Percentiles rank a stretch among this genome's conserved stretches.
phyloP scores from a whole-genome alignment of 2,329 filamentous ascomycete genomes.

The Colletotrichum australisinense region DNA sequence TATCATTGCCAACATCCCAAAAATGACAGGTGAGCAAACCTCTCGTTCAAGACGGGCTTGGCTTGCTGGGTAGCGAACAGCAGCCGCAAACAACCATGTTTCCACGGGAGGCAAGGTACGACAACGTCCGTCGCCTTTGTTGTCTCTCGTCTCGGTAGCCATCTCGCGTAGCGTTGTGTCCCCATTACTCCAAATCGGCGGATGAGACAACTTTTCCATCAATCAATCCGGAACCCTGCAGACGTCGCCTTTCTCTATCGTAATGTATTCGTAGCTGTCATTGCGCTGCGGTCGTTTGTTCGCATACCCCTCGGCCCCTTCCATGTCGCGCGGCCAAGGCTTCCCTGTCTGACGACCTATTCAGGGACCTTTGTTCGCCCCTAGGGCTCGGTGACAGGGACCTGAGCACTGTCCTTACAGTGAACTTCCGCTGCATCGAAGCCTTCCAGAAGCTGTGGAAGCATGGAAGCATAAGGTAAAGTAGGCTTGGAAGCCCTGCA shows the following conservation, averaged over 20 bases:
- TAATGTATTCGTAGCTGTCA: background rate
- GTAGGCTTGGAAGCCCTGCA: slow-evolving; percentile 5
- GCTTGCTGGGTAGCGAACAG: background rate
- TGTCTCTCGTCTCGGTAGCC: slow-evolving; percentile 17
- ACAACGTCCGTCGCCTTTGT: slow-evolving; percentile 1
- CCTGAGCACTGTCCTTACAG: slow-evolving; percentile 20
- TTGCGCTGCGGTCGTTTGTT: slow-evolving; percentile 7
- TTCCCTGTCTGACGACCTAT: slow-evolving; percentile 4
- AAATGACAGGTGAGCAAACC: background rate
- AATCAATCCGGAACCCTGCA: slow-evolving; percentile 26
- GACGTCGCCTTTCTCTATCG: background rate
- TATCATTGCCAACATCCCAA: background rate
- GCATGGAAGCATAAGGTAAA: background rate
- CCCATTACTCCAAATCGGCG: slow-evolving; percentile 21
- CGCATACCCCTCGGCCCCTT: background rate
- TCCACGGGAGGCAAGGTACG: background rate
- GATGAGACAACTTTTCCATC: slow-evolving; percentile 25
- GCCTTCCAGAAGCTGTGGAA: slow-evolving; percentile 34
- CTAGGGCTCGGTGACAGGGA: slow-evolving; percentile 16
- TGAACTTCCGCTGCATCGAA: slow-evolving; percentile 24
- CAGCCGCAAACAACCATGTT: slow-evolving; percentile 6
- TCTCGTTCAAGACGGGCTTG: background rate
- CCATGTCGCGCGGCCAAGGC: slow-evolving; percentile 3
- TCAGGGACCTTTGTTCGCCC: slow-evolving; percentile 30
- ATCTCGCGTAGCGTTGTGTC: slow-evolving; percentile 24